Evolutionary conservation across 2,329 filamentous ascomycete species (phyloP), one percentile per base, ranked within the genome.

Genomic region (Botrytis aclada): DNA sequence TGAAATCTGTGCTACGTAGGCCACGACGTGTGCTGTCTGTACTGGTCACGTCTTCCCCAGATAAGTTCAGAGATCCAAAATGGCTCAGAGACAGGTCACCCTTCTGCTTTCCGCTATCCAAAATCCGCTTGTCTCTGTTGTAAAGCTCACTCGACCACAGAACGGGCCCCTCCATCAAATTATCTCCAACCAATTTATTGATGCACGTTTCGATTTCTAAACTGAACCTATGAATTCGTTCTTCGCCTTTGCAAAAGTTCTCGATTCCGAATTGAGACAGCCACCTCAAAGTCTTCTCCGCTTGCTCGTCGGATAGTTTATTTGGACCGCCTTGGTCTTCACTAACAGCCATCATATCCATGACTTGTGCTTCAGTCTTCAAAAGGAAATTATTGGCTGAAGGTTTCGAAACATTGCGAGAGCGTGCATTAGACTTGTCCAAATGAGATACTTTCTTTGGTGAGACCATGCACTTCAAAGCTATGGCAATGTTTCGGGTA

Each of bases 301-400:
- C 91, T 81, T 98, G 96, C 72, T 97, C 94, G 80, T 98, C 95
- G n/a, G 93, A 95, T 20, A 99, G 87, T 82, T 99, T 99, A 81
- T 97, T 97, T 0, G 94, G 93, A 0, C 96, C 95, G 20, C 95
- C 95, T 77, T 97, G 93, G 70, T 93, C 93, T 72, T 92, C 90
- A 0, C 88, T 86, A 8, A 94, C 94, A 43, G 95, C 94, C 80
- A 98, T 87, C 20, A 97, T 88, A 74, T 97, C 94, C 81, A 98
- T 89, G 62, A 96, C 89, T 80, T 97, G 94, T 10, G 92, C 90
- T 82, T 97, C 94, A 0, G 92, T 91, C 78, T 93, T 92, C 76
- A 94, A 89, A 12, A 97, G 86, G 74, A 95, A 91, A n/a, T 82
- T 80, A 54, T 80, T 80, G 51, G 79, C 72, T 54, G 78, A 77